Base-by-base conservation (phyloP, 2,329 filamentous ascomycete genomes). In the Ceratocystis papillata region DNA sequence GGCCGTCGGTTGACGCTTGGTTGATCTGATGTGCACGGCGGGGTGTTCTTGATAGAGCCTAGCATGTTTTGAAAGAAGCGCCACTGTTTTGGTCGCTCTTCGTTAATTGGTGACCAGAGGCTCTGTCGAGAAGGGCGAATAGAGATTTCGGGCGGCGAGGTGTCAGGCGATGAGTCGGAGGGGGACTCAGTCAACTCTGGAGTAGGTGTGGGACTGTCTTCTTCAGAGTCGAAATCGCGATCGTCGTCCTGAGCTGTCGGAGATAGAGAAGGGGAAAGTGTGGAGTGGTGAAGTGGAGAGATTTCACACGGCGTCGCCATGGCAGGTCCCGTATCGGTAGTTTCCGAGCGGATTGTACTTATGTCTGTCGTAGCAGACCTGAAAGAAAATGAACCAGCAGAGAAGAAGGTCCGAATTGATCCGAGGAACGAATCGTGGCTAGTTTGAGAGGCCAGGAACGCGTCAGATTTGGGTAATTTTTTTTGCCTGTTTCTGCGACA, bases 321-420 rank as follows among this genome's bases (percentile, higher is more conserved):
- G 28, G 28, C 28, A 59, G n/a, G 5, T 37, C 53, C 53, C 28
- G 53, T 59, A 30, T 17, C 15, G 53, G 15, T 59, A 50, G 22
- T 8, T 50, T 22, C 46, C 46, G 46, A 20, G 46, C 7, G 46
- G 17, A 10, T 59, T 10, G 46, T 50, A 8, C n/a, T 25, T 37
- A 1, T 59, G 53, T 33, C n/a, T 25, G 17, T 15, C 28, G 25
- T 20, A 17, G 7, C n/a, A 33, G 53, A 12, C 12, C n/a, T 22
- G 53, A 25, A 59, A 59, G 28, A 33, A 37, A 59, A 59, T 30
- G 53, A 59, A 7, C 25, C 53, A 59, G 53, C 17, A 59, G 53
- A 59, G 22, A 59, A 59, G 15, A 59, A 37, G 5, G 15, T 7
- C 17, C 53, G 12, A 15, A 59, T 7, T 15, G 53, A n/a, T 33